A percentile compares a stretch with the other conserved stretches of the same genome.
These are phyloP conservation scores for Crassisporium funariophilum DNA, from an alignment of 768 basidiomycete genomes.

Conservation along the genomic window DNA sequence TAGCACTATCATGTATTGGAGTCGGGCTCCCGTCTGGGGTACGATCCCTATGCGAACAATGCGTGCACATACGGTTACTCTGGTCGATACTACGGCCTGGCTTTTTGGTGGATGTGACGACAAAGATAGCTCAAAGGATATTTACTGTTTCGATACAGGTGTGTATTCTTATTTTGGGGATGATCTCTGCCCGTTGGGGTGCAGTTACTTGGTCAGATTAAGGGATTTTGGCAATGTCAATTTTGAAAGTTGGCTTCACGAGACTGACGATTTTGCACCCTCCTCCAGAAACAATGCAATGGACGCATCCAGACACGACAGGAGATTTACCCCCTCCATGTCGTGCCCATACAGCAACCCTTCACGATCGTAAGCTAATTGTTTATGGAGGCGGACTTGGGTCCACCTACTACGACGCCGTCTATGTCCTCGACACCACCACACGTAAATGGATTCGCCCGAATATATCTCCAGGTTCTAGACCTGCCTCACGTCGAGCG, in stretches of 20 bases:
- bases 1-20: slow-evolving; percentile 85
- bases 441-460: slow-evolving; percentile 68
- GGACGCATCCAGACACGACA: slow-evolving; percentile 74
- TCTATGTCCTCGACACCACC: slow-evolving; percentile 82
- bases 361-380: slow-evolving; percentile 78
- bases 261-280: background rate
- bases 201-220: too few species aligned
- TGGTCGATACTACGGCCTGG: slow-evolving; percentile 85
- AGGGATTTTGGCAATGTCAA: too few species aligned
- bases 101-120: slow-evolving; percentile 90
- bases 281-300: slow-evolving; percentile 79
- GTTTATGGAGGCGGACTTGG: slow-evolving; percentile 89
- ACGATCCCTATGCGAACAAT: slow-evolving; percentile 64
- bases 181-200: too few species aligned
- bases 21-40: slow-evolving; percentile 79
- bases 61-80: slow-evolving; percentile 82
- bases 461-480: slow-evolving; percentile 33
- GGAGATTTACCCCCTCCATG: slow-evolving; percentile 85
- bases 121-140: slow-evolving; percentile 68
- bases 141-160: slow-evolving; percentile 89
- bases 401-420: slow-evolving; percentile 76
- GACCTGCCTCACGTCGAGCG: slow-evolving; percentile 75
- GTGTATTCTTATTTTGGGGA: slow-evolving; percentile 16
- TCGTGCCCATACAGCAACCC: slow-evolving; percentile 85
- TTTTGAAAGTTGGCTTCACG: background rate